These are phyloP conservation scores for Aspergillus sp. DNA, from an alignment of 2,329 filamentous ascomycete species.

Conservation along the genomic window DNA sequence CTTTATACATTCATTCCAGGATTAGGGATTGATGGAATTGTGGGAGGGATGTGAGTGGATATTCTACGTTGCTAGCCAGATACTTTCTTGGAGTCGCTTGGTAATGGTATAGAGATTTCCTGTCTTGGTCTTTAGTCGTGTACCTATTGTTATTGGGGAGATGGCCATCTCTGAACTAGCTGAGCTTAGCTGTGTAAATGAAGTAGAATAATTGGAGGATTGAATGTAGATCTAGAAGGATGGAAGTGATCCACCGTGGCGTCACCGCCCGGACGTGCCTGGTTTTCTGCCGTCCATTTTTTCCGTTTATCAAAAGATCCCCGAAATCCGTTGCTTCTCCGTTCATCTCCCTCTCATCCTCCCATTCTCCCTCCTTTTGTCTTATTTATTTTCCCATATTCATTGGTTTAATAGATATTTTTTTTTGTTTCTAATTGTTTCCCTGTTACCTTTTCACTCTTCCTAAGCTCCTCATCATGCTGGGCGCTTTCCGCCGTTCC, in stretches of 20 bases:
- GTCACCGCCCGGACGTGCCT: neutral
- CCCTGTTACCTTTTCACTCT: neutral
- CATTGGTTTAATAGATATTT: constrained; percentile 7
- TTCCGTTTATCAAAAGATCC: neutral
- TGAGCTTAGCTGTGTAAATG: too few species aligned
- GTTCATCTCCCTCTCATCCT: neutral
- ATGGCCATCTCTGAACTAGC: too few species aligned
- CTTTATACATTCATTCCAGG: too few species aligned
- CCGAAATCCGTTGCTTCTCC: neutral
- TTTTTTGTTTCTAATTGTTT: constrained; percentile 5
- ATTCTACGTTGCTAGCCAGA: too few species aligned
- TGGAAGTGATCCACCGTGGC: neutral
- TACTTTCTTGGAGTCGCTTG: too few species aligned
- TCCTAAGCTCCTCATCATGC: constrained; percentile 32
- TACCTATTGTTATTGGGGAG: too few species aligned
- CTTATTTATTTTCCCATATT: neutral
- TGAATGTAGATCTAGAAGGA: neutral
- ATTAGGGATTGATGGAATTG: too few species aligned
- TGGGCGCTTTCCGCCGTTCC: constrained; percentile 42
- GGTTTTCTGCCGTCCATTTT: neutral
- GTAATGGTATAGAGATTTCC: too few species aligned
- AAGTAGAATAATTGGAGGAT: too few species aligned
- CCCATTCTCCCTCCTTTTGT: neutral
- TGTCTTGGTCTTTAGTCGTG: too few species aligned
- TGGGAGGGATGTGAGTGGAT: too few species aligned